A percentile compares a stretch with the other conserved stretches of the same genome.
Evolutionary conservation across 805 yeast genomes (phyloP).

Genomic region (Saccharomycopsis synnaedendra): DNA sequence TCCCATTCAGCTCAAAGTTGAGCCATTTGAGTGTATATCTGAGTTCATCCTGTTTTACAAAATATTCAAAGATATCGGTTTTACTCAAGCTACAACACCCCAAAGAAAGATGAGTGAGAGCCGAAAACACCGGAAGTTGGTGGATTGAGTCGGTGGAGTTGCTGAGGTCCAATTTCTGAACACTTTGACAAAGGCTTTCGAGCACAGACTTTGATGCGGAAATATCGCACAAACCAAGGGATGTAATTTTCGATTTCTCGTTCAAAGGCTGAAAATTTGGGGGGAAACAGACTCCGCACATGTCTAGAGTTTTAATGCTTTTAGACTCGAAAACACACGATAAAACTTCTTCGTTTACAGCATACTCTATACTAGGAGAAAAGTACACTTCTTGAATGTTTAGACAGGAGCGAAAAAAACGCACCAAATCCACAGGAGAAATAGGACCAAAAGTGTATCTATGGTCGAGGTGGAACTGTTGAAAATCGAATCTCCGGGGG

Average conservation of each 20-base stretch:
- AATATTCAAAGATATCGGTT: constrained; percentile 6
- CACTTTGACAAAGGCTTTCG: too few relatives aligned
- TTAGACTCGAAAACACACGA: background rate
- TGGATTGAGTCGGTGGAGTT: background rate
- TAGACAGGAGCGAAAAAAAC: background rate
- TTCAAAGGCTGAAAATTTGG: background rate
- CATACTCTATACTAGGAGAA: constrained; percentile 3
- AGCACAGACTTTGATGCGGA: too few relatives aligned
- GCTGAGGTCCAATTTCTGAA: background rate
- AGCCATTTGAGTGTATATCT: constrained; percentile 7
- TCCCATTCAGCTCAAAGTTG: constrained; percentile 6
- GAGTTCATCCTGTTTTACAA: constrained; percentile 4
- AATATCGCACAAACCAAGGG: too few relatives aligned
- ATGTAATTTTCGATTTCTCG: too few relatives aligned
- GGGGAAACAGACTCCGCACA: background rate
- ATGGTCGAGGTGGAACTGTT: constrained; percentile 5
- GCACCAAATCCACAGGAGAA: background rate
- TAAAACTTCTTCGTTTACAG: background rate
- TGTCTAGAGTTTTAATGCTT: background rate
- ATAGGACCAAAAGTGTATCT: background rate
- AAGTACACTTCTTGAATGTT: background rate
- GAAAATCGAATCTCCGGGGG: constrained; percentile 3
- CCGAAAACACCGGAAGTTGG: constrained; percentile 4
- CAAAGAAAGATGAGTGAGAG: constrained; percentile 9
- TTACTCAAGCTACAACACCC: constrained; percentile 9